Evolutionary conservation across 305 asterid species (phyloP), one percentile per base, ranked within the genome.

Genomic region (Fraxinus sp.): DNA sequence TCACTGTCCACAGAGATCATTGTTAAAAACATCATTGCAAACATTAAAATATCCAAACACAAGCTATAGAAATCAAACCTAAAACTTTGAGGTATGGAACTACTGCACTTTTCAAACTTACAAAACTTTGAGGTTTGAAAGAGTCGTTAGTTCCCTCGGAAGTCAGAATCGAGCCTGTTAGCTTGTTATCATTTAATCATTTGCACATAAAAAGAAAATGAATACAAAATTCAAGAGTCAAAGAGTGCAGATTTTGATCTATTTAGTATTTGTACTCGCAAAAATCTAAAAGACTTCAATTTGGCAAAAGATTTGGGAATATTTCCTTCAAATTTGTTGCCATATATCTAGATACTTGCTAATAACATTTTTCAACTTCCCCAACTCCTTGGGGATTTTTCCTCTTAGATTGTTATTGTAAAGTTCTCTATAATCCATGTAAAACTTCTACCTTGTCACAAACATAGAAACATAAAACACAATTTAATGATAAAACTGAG

Each of bases 271-370:
- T 46, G 72, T 62, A 87, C 98, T 94, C 82, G 93, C 97, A 95
- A 79, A 82, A 92, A 90, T 70, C 94, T 90, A 39, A 90, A 84
- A 81, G 94, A 89, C 89, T 90, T 94, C 91, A 94, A 81, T 26
- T 90, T 91, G 16, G 93, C 93, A 75, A 94, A 86, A 11, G 95
- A 87, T 76, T 87, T 89, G 0, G 98, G 98, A 74, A 94, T 94
- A 70, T 46, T 73, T 75, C 97, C 98, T 20, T 86, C 80, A 64
- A 94, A 84, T 43, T 85, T 87, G 86, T 94, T 94, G 57, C 90
- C 93, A 80, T 91, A 93, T 7, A n/a, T n/a, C n/a, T n/a, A 94
- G 88, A 90, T 94, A 97, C 95, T 93, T 87, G 92, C 96, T 92
- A 46, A 93, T 64, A 37, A 94, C 93, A 78, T 84, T 92, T 70